Evolutionary conservation across 768 basidiomycete species (phyloP), one percentile per base, ranked within the genome.

Genomic region (Russula vinacea): DNA sequence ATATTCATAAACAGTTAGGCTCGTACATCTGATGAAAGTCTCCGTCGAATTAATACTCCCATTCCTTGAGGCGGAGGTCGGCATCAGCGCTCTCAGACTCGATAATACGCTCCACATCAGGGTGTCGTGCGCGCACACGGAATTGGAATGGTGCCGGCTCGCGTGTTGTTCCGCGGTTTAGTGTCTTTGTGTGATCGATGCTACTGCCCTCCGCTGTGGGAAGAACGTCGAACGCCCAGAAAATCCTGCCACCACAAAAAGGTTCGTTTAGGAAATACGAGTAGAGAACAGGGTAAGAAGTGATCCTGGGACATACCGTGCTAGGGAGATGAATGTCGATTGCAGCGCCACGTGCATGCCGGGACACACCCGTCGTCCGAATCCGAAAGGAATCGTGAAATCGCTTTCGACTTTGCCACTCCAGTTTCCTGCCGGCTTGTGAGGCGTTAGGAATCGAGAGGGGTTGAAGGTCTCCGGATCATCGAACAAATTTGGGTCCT

Each of bases 361-460:
- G 0, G 69, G 67, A 51, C 67, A 71, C 26, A 70, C 65, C 8
- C 67, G 51, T 7, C 70, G 64, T 19, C 70, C 70, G 24, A 67
- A 71, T 10, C 70, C 71, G 26, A 71, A 71, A 16, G 62, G 70
- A 1, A 68, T 22, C 9, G 57, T 66, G 45, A 69, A 67, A 17
- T 65, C 62, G 19, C 44, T 51, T 44, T 65, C 64, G 16, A 65
- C 40, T 10, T 62, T 64, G 26, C 54, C 59, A 29, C 40, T 47
- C 58, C 59, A 54, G n/a, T 51, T 61, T 32, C 55, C 61, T 19
- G 2, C 39, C 9, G 40, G 39, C 13, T 39, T 42, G 32, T 56
- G 60, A 33, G 62, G 49, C 9, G 45, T 33, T 5, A 69, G 65
- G 33, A 73, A 70, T 6, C 70, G 69, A 44, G 69, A 70, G 16